Evolutionary conservation across 2,329 filamentous ascomycete genomes (phyloP).

Genomic region (Cadophora sp.): DNA sequence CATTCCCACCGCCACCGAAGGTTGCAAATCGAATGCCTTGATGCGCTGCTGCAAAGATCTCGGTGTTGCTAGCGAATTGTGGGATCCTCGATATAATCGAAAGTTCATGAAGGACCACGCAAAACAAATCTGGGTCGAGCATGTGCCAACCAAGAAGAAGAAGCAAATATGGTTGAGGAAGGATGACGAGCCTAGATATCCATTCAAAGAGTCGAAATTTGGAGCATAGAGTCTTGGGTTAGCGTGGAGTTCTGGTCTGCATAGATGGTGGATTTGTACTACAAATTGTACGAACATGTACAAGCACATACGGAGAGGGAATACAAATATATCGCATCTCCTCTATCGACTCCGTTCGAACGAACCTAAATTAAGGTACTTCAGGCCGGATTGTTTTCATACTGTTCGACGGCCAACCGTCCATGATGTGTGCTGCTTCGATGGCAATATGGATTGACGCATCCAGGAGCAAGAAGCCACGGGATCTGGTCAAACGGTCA

Average conservation of each 20-base stretch:
- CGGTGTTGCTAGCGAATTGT: slow-evolving; percentile 91
- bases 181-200: slow-evolving; percentile 74
- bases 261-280: background rate
- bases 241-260: slow-evolving; percentile 2
- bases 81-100: slow-evolving; percentile 92
- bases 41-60: slow-evolving; percentile 99
- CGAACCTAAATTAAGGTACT: background rate
- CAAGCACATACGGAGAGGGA: background rate
- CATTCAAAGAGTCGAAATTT: slow-evolving; percentile 58
- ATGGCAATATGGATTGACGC: too few species aligned
- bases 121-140: slow-evolving; percentile 89
- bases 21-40: slow-evolving; percentile 95
- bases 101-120: slow-evolving; percentile 78
- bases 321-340: slow-evolving; percentile 4
- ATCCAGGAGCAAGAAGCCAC: background rate
- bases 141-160: slow-evolving; percentile 85
- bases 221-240: slow-evolving; percentile 31
- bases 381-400: background rate
- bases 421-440: too few species aligned
- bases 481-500: background rate
- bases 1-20: slow-evolving; percentile 93
- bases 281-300: slow-evolving; percentile 12
- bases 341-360: background rate
- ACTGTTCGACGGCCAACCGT: background rate
- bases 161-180: slow-evolving; percentile 87